These are phyloP conservation scores for Barnettozyma hawaiiensis DNA, from an alignment of 1,139 yeast species.

Conservation along the genomic window DNA sequence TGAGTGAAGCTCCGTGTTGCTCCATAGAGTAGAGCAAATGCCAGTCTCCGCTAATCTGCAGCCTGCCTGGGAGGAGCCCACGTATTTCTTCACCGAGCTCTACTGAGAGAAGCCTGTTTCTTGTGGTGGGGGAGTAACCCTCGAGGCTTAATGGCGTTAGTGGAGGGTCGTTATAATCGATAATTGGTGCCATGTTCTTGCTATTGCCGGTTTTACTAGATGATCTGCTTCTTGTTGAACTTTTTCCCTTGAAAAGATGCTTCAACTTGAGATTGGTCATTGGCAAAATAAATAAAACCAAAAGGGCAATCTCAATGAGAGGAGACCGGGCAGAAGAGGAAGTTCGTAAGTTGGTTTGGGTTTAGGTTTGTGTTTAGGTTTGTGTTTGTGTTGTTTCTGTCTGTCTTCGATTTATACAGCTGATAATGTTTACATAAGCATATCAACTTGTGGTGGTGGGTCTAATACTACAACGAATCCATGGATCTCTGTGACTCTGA, in stretches of 20 bases:
- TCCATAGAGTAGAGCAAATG: slow-evolving; percentile 71
- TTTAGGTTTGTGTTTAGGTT: too few species aligned
- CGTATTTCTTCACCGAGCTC: slow-evolving; percentile 74
- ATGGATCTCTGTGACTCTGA: too few species aligned
- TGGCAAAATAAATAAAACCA: background rate
- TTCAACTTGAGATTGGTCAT: slow-evolving; percentile 2
- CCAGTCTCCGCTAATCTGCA: slow-evolving; percentile 79
- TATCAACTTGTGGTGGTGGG: too few species aligned
- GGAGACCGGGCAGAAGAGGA: too few species aligned
- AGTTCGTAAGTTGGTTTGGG: too few species aligned
- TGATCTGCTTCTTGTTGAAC: slow-evolving; percentile 1
- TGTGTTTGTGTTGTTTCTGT: too few species aligned
- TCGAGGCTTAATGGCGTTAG: slow-evolving; percentile 41
- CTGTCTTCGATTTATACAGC: too few species aligned
- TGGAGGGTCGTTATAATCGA: slow-evolving; percentile 27
- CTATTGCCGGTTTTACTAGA: background rate
- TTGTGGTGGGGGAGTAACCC: slow-evolving; percentile 58
- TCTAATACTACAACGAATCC: too few species aligned
- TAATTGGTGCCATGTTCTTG: background rate
- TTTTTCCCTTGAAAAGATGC: slow-evolving; percentile 2
- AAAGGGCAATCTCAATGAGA: background rate
- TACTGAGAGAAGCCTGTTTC: slow-evolving; percentile 46
- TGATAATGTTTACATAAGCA: background rate
- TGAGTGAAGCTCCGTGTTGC: slow-evolving; percentile 85
- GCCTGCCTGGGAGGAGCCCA: slow-evolving; percentile 64